Conservation (phyloP, 306 rosid genomes). For the Trifolium fragiferum region DNA sequence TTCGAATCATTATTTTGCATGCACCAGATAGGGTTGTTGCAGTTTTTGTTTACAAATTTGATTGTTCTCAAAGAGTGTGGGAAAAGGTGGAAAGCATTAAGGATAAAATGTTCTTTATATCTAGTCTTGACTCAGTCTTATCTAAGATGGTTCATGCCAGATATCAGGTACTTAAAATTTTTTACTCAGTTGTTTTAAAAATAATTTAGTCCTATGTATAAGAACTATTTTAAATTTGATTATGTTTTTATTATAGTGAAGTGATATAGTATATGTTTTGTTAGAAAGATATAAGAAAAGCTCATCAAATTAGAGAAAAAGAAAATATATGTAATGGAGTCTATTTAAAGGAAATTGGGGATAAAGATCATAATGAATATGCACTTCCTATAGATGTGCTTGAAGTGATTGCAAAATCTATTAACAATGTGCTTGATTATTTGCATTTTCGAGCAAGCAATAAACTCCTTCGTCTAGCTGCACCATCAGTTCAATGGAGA, state of each 20-base stretch:
- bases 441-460: constrained; percentile 16
- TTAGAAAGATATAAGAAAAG: not conserved
- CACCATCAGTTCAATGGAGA: constrained; percentile 9
- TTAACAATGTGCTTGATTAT: not conserved
- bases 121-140: not conserved
- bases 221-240: too few relatives aligned
- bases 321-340: not conserved
- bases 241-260: not conserved
- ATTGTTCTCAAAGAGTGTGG: not conserved
- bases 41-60: not conserved
- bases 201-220: not conserved
- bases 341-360: not conserved
- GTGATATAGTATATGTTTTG: constrained; percentile 2
- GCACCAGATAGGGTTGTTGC: not conserved
- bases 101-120: constrained; percentile 9
- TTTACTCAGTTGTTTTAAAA: not conserved
- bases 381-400: not conserved
- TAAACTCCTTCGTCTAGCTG: not conserved
- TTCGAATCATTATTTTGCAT: not conserved
- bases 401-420: not conserved
- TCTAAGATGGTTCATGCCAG: not conserved
- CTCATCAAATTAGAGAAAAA: not conserved
- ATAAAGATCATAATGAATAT: not conserved
- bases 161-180: not conserved
- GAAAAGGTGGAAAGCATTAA: constrained; percentile 18